These are phyloP conservation scores for Aspergillus nomiae DNA, from an alignment of 2,329 filamentous ascomycete genomes.

Conservation along the genomic window DNA sequence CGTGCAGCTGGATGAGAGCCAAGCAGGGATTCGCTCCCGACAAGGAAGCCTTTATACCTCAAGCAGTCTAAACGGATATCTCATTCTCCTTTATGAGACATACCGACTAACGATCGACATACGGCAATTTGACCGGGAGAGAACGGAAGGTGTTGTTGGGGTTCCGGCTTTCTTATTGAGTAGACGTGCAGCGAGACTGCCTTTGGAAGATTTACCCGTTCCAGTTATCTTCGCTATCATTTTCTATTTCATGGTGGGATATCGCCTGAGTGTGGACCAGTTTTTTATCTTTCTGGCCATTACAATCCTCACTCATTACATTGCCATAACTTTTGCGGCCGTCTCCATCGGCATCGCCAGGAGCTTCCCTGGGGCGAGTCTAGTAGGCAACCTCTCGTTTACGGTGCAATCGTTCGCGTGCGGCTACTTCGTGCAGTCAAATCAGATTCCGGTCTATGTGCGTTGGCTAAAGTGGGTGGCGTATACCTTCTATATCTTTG, in stretches of 20 bases:
- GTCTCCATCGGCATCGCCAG: slow-evolving; percentile 66
- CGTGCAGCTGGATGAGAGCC: slow-evolving; percentile 63
- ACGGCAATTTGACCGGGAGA: slow-evolving; percentile 73
- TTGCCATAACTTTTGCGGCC: slow-evolving; percentile 71
- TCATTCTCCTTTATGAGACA: slow-evolving; percentile 74
- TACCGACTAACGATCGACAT: slow-evolving; percentile 77
- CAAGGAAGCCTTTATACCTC: slow-evolving; percentile 73
- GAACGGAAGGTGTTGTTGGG: slow-evolving; percentile 70
- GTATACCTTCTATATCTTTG: slow-evolving; percentile 62
- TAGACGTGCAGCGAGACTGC: slow-evolving; percentile 66
- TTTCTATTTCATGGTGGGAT: slow-evolving; percentile 78
- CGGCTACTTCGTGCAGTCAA: slow-evolving; percentile 74
- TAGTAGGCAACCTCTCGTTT: slow-evolving; percentile 72
- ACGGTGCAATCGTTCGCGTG: slow-evolving; percentile 75
- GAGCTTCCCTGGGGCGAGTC: slow-evolving; percentile 69
- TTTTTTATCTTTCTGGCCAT: slow-evolving; percentile 75
- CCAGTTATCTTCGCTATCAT: slow-evolving; percentile 71
- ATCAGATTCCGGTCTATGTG: slow-evolving; percentile 75
- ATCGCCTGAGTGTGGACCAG: slow-evolving; percentile 62
- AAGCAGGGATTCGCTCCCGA: slow-evolving; percentile 72
- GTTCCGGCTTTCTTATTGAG: slow-evolving; percentile 71
- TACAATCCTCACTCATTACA: slow-evolving; percentile 70
- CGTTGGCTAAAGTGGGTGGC: slow-evolving; percentile 67
- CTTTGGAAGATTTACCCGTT: slow-evolving; percentile 72
- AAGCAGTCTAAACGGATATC: slow-evolving; percentile 71